Percentiles rank a stretch among this genome's conserved stretches.
phyloP scores from a whole-genome alignment of 2,329 filamentous ascomycete genomes.

The Penicillium sclerotigenum region DNA sequence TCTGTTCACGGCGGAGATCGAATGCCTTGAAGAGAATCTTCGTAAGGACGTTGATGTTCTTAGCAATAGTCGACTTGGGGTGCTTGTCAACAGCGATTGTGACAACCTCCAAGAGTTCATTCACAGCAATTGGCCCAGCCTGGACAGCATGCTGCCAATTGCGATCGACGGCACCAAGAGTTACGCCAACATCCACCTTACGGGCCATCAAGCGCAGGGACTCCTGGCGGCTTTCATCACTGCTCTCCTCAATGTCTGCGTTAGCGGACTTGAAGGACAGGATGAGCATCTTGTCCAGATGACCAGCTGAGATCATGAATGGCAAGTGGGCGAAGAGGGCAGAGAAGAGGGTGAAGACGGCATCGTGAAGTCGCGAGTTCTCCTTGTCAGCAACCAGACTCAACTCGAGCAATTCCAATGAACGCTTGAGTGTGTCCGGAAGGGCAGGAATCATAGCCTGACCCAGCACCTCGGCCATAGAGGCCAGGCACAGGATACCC shows the following conservation, averaged over 20 bases:
- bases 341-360: slow-evolving; percentile 74
- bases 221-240: slow-evolving; percentile 62
- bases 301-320: slow-evolving; percentile 77
- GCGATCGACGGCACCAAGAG: slow-evolving; percentile 68
- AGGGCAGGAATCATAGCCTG: slow-evolving; percentile 82
- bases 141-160: slow-evolving; percentile 67
- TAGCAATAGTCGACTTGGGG: slow-evolving; percentile 72
- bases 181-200: slow-evolving; percentile 71
- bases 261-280: slow-evolving; percentile 71
- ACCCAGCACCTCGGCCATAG: slow-evolving; percentile 80
- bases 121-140: slow-evolving; percentile 61
- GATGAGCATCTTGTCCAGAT: slow-evolving; percentile 68
- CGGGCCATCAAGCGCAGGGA: slow-evolving; percentile 73
- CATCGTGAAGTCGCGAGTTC: slow-evolving; percentile 70
- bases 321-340: slow-evolving; percentile 78
- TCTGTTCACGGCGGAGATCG: slow-evolving; percentile 45
- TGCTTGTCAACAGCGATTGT: slow-evolving; percentile 71
- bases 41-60: slow-evolving; percentile 68
- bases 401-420: slow-evolving; percentile 66
- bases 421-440: slow-evolving; percentile 68
- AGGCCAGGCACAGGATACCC: slow-evolving; percentile 84
- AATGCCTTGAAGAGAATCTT: slow-evolving; percentile 56
- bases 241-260: slow-evolving; percentile 58
- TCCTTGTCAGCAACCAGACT: slow-evolving; percentile 56
- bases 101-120: slow-evolving; percentile 68